Evolutionary conservation across 1,139 yeast species (phyloP), one percentile per base, ranked within the genome.

Genomic region (Eremothecium gossypii): DNA sequence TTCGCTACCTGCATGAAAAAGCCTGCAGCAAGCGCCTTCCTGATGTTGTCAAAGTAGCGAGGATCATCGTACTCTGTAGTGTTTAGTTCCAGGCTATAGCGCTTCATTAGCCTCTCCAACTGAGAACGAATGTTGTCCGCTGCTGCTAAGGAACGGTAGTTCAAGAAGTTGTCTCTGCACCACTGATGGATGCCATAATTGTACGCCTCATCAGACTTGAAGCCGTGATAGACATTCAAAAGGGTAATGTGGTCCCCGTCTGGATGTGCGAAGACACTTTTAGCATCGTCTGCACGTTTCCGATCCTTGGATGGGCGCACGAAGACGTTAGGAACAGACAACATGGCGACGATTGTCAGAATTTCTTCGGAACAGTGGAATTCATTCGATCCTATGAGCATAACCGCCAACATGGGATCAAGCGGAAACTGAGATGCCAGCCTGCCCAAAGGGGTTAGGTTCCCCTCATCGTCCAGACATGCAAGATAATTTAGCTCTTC

Each of bases 1-100:
- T 89, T 89, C 36, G 97, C 98, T 41, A 84, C 96, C 68, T 91
- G 98, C 97, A 91, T 89, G 70, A 91, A 91, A 63, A 87, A 89
- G 2, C 98, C 99, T n/a, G 87, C 77, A 7, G 86, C 75, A 44
- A 91, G 68, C 0, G 98, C 96, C 63, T 83, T 82, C 47, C 94
- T 75, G 50, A 91, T 80, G 55, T 85, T 83, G 51, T 74, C 77
- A 63, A 76, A 75, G 63, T 82, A 87, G 45, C 67, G 68, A 41
- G 77, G 77, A 62, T 77, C 80, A 33, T 81, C 86, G 52, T 67
- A 78, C 35, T 84, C 80, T 2, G 86, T 79, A 39, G 89, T 76
- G 45, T 76, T 70, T 45, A 91, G 66, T 47, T 79, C 84, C 48
- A 91, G 67, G 53, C 84, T 93, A 56, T 81, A 74, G 45, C 81